phyloP scores from a whole-genome alignment of 805 yeast species.

The Debaryomyces maramus region DNA sequence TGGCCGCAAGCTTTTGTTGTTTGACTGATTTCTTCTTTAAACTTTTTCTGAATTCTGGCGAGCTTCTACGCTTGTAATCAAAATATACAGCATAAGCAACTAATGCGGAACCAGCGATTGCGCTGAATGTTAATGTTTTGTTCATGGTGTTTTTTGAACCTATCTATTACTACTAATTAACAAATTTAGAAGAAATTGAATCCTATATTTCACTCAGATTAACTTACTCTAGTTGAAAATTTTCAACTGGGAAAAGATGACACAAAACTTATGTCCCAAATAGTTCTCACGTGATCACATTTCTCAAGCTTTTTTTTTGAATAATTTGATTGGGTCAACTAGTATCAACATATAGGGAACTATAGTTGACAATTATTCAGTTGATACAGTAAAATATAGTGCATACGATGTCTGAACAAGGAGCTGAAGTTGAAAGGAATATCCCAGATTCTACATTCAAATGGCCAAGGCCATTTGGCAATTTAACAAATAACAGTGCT shows the following conservation, averaged over 20 bases:
- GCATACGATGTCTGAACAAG: conserved; percentile 12
- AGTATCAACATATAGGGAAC: not conserved
- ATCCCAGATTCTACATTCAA: conserved; percentile 41
- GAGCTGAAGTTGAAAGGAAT: conserved; percentile 3
- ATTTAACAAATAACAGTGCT: conserved; percentile 36
- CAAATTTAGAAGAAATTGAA: not conserved
- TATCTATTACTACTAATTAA: not conserved
- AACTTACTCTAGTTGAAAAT: conserved; percentile 1
- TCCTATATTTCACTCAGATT: not conserved
- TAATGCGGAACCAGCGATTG: conserved; percentile 53
- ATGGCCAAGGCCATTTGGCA: conserved; percentile 44
- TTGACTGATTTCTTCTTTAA: conserved; percentile 63
- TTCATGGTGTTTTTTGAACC: conserved; percentile 20
- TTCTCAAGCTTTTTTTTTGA: not conserved
- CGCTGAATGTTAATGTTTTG: conserved; percentile 33
- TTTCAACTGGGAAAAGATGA: not conserved
- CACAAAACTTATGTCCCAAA: not conserved
- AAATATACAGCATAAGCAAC: conserved; percentile 83
- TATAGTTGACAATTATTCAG: not conserved
- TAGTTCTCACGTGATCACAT: conserved; percentile 9
- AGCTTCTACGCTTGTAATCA: conserved; percentile 87
- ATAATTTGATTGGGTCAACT: conserved; percentile 12
- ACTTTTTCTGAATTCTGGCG: conserved; percentile 75
- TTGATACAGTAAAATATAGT: not conserved
- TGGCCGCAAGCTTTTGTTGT: conserved; percentile 58